phyloP scores from a whole-genome alignment of 2,329 filamentous ascomycete species.

The Lasiodiplodia gonubiensis region DNA sequence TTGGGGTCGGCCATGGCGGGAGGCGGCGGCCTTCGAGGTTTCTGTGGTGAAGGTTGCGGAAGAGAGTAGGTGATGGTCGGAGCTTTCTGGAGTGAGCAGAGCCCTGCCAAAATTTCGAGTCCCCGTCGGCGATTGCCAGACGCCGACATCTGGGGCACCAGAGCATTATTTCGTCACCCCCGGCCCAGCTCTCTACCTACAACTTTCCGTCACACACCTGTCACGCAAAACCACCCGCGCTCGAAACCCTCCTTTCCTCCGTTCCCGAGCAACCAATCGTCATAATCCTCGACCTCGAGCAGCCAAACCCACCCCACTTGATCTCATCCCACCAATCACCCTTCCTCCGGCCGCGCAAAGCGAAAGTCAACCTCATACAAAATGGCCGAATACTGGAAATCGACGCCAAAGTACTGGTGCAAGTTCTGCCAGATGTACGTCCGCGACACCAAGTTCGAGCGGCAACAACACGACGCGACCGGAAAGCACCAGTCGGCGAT shows the following conservation, averaged over 20 bases:
- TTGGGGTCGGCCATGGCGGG: conserved; percentile 20
- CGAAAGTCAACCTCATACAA: not conserved
- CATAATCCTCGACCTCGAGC: not conserved
- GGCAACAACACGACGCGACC: conserved; percentile 86
- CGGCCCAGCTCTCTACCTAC: not conserved
- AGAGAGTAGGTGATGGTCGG: not conserved
- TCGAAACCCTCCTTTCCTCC: not conserved
- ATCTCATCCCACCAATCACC: not conserved
- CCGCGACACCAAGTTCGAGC: conserved; percentile 89
- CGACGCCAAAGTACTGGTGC: conserved; percentile 96
- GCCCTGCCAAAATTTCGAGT: conserved; percentile 3
- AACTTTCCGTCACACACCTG: not conserved
- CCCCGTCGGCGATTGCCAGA: conserved; percentile 5
- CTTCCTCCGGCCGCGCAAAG: not conserved
- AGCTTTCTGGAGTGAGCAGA: conserved; percentile 5
- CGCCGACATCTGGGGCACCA: conserved; percentile 1
- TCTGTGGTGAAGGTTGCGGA: not conserved
- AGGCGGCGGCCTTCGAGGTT: not conserved
- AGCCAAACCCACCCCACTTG: not conserved
- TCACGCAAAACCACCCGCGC: not conserved
- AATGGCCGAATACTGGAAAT: conserved; percentile 99
- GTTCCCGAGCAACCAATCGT: too few species aligned
- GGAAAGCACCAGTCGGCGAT: conserved; percentile 82
- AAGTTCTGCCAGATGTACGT: conserved; percentile 93
- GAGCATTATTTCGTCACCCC: conserved; percentile 19